These are phyloP conservation scores for Diaporthe sp. DNA, from an alignment of 2,329 filamentous ascomycete genomes.

Conservation along the genomic window DNA sequence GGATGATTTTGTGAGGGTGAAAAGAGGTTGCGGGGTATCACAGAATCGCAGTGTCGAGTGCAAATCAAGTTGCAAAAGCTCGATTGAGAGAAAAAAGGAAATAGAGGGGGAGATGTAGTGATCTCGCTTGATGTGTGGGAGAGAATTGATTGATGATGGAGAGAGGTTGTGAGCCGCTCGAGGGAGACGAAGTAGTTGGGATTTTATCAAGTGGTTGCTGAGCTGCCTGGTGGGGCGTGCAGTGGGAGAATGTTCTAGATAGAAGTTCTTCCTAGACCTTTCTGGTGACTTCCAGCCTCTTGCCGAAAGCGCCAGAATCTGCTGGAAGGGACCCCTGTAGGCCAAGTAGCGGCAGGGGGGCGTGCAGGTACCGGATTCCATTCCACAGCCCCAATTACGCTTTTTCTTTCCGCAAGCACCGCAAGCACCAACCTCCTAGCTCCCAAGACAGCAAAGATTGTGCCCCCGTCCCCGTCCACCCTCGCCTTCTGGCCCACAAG, in stretches of 20 bases:
- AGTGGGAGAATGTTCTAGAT: constrained; percentile 35
- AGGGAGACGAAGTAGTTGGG: constrained; percentile 27
- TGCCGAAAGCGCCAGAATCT: constrained; percentile 27
- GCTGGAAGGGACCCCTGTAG: constrained; percentile 15
- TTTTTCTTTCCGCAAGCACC: constrained; percentile 22
- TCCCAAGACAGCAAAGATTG: constrained; percentile 24
- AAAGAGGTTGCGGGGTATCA: constrained; percentile 31
- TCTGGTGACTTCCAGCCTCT: constrained; percentile 27
- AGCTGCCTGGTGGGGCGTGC: constrained; percentile 35
- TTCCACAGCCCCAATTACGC: constrained; percentile 22
- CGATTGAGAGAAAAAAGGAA: constrained; percentile 30
- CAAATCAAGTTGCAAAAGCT: constrained; percentile 31
- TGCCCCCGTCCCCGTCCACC: neutral
- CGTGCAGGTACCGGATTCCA: constrained; percentile 12
- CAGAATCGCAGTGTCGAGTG: constrained; percentile 30
- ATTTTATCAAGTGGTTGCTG: constrained; percentile 32
- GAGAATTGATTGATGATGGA: constrained; percentile 31
- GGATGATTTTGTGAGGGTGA: neutral
- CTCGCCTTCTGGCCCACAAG: constrained; percentile 19
- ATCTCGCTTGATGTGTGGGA: constrained; percentile 22
- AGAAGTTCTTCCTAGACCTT: constrained; percentile 21
- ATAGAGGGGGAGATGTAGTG: constrained; percentile 18
- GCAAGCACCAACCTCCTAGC: constrained; percentile 21
- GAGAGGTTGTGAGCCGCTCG: neutral
- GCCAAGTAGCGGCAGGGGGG: constrained; percentile 18